Percentiles rank a stretch among this genome's conserved stretches.
phyloP scores from a whole-genome alignment of 257 asterid genomes.

The Nicotiana paniculata region DNA sequence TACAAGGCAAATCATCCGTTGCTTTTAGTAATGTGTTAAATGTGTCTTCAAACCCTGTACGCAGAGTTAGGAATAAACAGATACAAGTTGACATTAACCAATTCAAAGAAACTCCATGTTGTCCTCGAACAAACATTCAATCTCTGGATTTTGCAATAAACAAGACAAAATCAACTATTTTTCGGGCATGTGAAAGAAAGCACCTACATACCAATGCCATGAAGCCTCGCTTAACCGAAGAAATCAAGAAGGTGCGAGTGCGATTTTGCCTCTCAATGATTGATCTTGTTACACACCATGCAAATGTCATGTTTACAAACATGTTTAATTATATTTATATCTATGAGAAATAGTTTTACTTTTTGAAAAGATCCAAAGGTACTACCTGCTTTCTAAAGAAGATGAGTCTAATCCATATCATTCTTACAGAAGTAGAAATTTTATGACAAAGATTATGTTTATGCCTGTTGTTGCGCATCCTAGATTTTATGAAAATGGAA shows the following conservation, averaged over 20 bases:
- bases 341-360: neutral
- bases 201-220: neutral
- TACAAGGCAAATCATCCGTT: neutral
- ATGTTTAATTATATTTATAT: neutral
- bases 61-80: neutral
- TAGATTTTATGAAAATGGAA: neutral
- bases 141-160: neutral
- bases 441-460: neutral
- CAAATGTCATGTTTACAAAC: neutral
- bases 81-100: neutral
- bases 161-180: neutral
- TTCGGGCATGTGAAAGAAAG: neutral
- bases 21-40: neutral
- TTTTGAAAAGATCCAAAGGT: neutral
- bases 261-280: slow-evolving; percentile 14
- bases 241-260: neutral
- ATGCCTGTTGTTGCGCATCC: neutral
- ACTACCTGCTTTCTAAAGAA: neutral
- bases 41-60: neutral
- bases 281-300: neutral
- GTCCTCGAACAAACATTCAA: neutral
- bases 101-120: neutral
- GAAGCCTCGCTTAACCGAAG: neutral
- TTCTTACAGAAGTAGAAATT: neutral
- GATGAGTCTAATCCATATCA: neutral